Conservation (phyloP, 2,329 filamentous ascomycete species). For the Gyromitra esculenta region DNA sequence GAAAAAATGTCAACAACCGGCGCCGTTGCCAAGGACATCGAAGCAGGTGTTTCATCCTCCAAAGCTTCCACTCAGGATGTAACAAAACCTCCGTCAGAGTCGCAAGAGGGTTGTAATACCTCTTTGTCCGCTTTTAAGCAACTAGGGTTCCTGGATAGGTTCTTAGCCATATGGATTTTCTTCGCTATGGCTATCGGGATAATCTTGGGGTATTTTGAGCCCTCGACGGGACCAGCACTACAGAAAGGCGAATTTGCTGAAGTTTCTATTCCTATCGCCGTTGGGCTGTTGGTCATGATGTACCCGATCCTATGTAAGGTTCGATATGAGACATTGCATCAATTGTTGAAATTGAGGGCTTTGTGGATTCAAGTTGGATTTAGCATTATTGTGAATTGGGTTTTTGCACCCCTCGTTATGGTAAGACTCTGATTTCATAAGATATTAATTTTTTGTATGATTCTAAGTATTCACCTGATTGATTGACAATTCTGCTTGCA, state of each 20-base stretch:
- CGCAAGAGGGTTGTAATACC: background rate
- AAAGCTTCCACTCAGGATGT: constrained; percentile 4
- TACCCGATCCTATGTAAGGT: constrained; percentile 92
- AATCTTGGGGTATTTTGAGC: constrained; percentile 78
- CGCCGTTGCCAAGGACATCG: constrained; percentile 4
- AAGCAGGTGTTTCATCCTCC: constrained; percentile 13
- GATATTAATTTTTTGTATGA: background rate
- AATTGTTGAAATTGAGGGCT: constrained; percentile 68
- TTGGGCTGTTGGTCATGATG: constrained; percentile 91
- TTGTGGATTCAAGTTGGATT: constrained; percentile 84
- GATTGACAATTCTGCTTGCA: background rate
- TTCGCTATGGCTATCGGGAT: constrained; percentile 81
- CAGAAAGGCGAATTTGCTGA: constrained; percentile 78
- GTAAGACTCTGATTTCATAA: constrained; percentile 61
- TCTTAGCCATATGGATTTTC: constrained; percentile 77
- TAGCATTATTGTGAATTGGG: constrained; percentile 82
- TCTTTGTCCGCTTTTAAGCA: constrained; percentile 63
- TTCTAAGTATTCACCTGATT: too few relatives aligned
- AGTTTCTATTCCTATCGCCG: constrained; percentile 77
- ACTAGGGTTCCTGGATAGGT: constrained; percentile 70
- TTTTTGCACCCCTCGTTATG: constrained; percentile 84
- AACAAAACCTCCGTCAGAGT: background rate
- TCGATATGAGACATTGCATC: constrained; percentile 77
- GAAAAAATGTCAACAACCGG: constrained; percentile 29
- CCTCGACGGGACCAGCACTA: constrained; percentile 69